phyloP scores from a whole-genome alignment of 1,284 basidiomycete genomes.

The Cerioporus squamosus region DNA sequence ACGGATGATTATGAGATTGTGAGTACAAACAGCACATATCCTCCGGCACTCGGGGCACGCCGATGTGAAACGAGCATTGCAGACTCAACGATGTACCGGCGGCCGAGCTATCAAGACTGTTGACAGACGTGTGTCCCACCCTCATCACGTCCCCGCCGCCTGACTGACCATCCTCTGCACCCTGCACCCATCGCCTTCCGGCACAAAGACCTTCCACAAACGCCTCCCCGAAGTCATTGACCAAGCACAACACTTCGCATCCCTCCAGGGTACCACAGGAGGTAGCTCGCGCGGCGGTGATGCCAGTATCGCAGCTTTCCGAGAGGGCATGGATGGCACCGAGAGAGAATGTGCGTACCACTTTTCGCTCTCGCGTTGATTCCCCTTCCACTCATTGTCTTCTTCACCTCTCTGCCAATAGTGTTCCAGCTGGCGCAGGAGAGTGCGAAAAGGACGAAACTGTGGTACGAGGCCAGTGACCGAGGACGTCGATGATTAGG shows the following conservation, averaged over 20 bases:
- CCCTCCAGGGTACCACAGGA: conserved; percentile 51
- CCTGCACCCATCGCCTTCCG: neutral
- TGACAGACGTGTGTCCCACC: conserved; percentile 60
- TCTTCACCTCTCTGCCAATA: conserved; percentile 33
- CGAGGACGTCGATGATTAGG: conserved; percentile 46
- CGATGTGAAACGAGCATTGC: neutral
- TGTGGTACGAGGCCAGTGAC: conserved; percentile 82
- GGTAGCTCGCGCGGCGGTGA: conserved; percentile 51
- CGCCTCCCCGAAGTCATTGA: conserved; percentile 85
- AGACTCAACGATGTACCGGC: conserved; percentile 77
- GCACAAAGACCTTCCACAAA: conserved; percentile 71
- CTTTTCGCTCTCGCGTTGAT: neutral
- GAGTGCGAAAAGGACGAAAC: conserved; percentile 74
- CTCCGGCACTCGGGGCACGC: too few relatives aligned
- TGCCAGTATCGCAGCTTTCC: conserved; percentile 73
- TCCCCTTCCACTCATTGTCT: neutral
- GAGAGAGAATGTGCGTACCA: conserved; percentile 79
- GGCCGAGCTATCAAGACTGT: conserved; percentile 67
- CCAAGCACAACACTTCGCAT: conserved; percentile 88
- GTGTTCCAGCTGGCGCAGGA: conserved; percentile 87
- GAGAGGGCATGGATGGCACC: conserved; percentile 87
- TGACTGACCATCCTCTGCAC: neutral
- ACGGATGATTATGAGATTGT: conserved; percentile 82
- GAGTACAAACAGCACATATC: conserved; percentile 31
- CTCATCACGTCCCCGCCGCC: neutral